Evolutionary conservation across 805 yeast genomes (phyloP), one percentile per base, ranked within the genome.

Genomic region (Cyberlindnera galapagoensis): DNA sequence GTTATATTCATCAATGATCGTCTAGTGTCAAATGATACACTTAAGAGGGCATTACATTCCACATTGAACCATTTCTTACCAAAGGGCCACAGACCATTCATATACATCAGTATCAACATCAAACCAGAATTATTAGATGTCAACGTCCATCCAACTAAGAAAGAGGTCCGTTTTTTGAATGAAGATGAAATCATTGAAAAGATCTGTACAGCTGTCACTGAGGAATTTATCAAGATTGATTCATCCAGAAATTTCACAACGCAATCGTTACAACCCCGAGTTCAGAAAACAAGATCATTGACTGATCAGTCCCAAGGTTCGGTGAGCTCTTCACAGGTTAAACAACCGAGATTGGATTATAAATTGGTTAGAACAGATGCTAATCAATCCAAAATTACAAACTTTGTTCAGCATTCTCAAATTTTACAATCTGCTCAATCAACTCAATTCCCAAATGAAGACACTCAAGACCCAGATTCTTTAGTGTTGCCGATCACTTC

Each of bases 131-230:
- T 79, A 39, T 67, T 92, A 7, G 98, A 92, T 54, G 97, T 92
- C 11, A 92, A 92, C 52, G 79, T 92, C 10, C 98, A 92, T 51
- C 98, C 98, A 0, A 90, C 97, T 0, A 92, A 92, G 46, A 69
- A 90, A 37, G 97, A 90, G 47, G 97, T 92, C 3, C 56, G 94
- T 26, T 87, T 92, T 51, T 59, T 92, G 21, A 57, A 76, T 52
- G 97, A 92, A 47, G 92, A 81, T 27, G 97, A 88, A 50, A 86
- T 92, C 14, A 70, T 84, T 9, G 86, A 78, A 24, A 45, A 50
- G 21, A 64, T 88, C 3, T 65, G 79, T 20, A 53, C 56, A 0
- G 45, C 55, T 5, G 50, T 87, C 1, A 78, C 75, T 34, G 60
- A 55, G 4, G 51, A 60, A 3, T 61, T 92, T 18, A 59, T 73